Evolutionary conservation across 2,329 filamentous ascomycete genomes (phyloP), one percentile per base, ranked within the genome.

Genomic region (Aspergillus eucalypticola): DNA sequence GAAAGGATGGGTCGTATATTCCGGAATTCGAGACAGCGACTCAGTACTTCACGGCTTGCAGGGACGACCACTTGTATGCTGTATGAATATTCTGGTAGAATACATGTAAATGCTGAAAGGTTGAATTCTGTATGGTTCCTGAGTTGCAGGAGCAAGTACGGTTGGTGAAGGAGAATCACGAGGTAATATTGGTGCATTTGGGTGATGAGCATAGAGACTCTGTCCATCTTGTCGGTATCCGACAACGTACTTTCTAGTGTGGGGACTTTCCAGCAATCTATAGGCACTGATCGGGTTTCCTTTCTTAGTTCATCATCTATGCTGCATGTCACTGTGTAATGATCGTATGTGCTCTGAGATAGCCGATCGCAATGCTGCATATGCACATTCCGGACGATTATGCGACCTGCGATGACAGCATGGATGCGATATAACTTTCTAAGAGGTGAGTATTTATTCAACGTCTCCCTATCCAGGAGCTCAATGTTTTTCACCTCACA

Each of bases 101-200:
- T 2, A n/a, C 13, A 8, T 2, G 13, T 15, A 1, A 19, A 1
- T 8, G 15, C 8, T n/a, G 32, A 35, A 0, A 0, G 32, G 10
- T 5, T 35, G 11, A 6, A 2, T 13, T 35, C 2, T 35, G 23
- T 11, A 8, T 19, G 25, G 3, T 49, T 6, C 3, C 8, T 17
- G 5, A 42, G 8, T 5, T 42, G 52, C 5, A 10, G 23, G 13
- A 54, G 2, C 10, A 54, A 8, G 23, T 54, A 54, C 11, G 52
- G 38, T n/a, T 54, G 52, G 13, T 54, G 25, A 8, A 54, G 38
- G 23, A 54, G 19, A 15, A 54, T 44, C 21, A 54, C 11, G 8
- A 54, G 52, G 23, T 54, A 54, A 15, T 54, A 10, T n/a, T 54
- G 52, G 23, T 54, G 52, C 52, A 54, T 54, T 3, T 54, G 52